phyloP scores from a whole-genome alignment of 2,329 filamentous ascomycete genomes.

The Claviceps pusilla region DNA sequence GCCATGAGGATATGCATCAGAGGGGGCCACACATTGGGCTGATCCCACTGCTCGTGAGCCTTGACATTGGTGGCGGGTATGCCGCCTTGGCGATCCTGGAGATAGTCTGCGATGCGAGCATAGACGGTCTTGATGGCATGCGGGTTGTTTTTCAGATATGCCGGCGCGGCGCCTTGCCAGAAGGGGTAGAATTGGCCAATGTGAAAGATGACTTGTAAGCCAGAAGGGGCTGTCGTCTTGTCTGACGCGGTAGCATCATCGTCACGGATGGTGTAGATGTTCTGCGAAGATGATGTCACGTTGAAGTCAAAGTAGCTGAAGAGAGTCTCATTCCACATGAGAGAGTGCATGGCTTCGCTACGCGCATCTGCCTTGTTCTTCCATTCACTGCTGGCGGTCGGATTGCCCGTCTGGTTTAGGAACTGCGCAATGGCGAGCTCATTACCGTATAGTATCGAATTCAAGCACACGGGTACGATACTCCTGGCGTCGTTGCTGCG shows the following conservation, averaged over 20 bases:
- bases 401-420: constrained; percentile 35
- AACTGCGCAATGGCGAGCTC: constrained; percentile 45
- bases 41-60: constrained; percentile 54
- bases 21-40: constrained; percentile 56
- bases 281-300: constrained; percentile 40
- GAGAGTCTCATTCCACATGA: constrained; percentile 50
- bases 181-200: constrained; percentile 52
- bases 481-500: constrained; percentile 45
- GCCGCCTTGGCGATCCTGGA: constrained; percentile 37
- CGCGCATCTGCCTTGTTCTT: constrained; percentile 33
- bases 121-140: constrained; percentile 40
- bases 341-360: constrained; percentile 44
- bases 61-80: constrained; percentile 47
- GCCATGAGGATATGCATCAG: constrained; percentile 50
- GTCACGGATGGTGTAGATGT: constrained; percentile 37
- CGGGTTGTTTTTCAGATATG: constrained; percentile 41
- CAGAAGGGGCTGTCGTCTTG: constrained; percentile 31
- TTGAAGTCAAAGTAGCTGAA: constrained; percentile 58
- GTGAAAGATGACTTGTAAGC: constrained; percentile 42
- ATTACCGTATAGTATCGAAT: constrained; percentile 53
- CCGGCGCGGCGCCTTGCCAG: constrained; percentile 51
- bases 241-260: constrained; percentile 20
- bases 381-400: constrained; percentile 34
- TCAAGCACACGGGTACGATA: constrained; percentile 49
- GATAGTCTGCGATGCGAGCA: constrained; percentile 34